phyloP scores from a whole-genome alignment of 257 asterid genomes.

The Solanum dulcamara region DNA sequence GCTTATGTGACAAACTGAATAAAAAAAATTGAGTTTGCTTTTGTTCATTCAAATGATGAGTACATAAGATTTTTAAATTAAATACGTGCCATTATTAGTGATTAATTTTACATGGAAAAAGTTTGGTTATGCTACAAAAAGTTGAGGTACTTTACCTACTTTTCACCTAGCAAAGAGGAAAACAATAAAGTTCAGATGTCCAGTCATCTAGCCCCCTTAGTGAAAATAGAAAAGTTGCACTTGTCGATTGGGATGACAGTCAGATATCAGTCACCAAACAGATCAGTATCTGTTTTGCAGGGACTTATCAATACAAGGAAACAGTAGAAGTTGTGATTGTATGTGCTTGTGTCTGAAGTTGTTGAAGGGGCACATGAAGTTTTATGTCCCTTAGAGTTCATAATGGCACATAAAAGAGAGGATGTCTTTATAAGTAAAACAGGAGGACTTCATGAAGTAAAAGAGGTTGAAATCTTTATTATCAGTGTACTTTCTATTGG shows the following conservation, averaged over 20 bases:
- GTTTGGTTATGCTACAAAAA: neutral
- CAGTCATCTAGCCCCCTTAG: neutral
- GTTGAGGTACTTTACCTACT: neutral
- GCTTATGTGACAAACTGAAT: neutral
- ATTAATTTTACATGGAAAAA: neutral
- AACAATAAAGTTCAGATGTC: neutral
- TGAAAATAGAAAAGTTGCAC: neutral
- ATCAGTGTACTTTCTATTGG: neutral
- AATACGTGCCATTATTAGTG: neutral
- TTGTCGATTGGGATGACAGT: neutral
- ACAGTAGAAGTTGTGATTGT: neutral
- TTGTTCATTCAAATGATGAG: neutral
- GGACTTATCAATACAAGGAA: neutral
- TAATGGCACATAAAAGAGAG: neutral
- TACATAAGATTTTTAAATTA: neutral
- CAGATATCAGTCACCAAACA: neutral
- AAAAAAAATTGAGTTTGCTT: neutral
- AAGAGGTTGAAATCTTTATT: neutral
- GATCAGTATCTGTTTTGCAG: neutral
- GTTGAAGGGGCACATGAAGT: neutral
- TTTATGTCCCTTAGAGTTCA: neutral
- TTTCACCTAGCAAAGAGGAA: neutral
- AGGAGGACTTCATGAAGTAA: neutral
- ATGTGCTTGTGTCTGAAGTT: neutral
- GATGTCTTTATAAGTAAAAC: neutral